phyloP scores from a whole-genome alignment of 768 basidiomycete species.

The Pleurotus pulmonarius region DNA sequence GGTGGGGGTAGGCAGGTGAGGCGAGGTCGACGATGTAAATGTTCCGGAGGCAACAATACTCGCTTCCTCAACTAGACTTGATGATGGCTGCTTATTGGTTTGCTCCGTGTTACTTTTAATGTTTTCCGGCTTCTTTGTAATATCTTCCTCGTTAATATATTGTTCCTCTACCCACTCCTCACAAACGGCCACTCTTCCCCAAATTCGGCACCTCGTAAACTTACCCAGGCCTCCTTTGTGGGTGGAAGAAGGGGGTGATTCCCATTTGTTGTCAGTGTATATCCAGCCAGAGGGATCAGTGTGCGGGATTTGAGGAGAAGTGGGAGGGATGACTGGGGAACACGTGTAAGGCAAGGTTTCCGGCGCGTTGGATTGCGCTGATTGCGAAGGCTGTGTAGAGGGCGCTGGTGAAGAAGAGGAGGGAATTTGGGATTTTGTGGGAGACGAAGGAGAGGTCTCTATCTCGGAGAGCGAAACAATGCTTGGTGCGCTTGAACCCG shows the following conservation, averaged over 20 bases:
- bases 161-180: conserved; percentile 58
- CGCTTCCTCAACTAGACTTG: too few species aligned
- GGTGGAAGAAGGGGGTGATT: conserved; percentile 33
- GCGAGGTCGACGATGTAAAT: too few species aligned
- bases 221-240: conserved; percentile 84
- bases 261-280: conserved; percentile 96
- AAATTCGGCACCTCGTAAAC: conserved; percentile 84
- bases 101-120: too few species aligned
- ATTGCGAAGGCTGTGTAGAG: conserved; percentile 13
- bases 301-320: conserved; percentile 44
- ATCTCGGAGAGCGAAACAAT: conserved; percentile 1
- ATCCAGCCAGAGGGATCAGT: conserved; percentile 93
- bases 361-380: not conserved
- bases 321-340: conserved; percentile 19
- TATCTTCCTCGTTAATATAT: too few species aligned
- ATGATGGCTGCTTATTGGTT: too few species aligned
- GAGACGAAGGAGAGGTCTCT: not conserved
- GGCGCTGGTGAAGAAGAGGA: too few species aligned
- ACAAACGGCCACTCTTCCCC: conserved; percentile 82
- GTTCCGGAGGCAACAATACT: too few species aligned
- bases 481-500: not conserved
- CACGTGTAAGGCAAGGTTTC: not conserved
- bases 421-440: too few species aligned
- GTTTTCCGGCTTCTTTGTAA: too few species aligned
- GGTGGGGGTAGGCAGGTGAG: too few species aligned